A percentile compares a stretch with the other conserved stretches of the same genome.
Evolutionary conservation across 108 stramenopile species (phyloP).

Genomic region (Hondaea fermentalgiana): DNA sequence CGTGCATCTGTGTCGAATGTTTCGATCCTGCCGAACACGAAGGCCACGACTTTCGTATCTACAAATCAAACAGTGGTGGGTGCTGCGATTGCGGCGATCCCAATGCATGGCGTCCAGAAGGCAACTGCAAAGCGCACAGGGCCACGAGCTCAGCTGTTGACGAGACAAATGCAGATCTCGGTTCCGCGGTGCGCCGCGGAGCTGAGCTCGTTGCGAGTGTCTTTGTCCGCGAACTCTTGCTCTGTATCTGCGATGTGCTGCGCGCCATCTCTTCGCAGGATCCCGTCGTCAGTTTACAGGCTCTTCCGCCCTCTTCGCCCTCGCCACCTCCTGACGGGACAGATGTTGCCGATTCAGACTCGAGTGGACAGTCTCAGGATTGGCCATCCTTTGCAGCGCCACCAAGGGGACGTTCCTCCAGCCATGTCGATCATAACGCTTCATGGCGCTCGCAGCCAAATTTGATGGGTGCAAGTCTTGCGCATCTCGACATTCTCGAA

Average conservation of each 20-base stretch:
- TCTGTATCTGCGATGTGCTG: background rate
- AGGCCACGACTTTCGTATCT: background rate
- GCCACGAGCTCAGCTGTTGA: background rate
- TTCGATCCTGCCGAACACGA: background rate
- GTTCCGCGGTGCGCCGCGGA: background rate
- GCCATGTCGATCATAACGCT: background rate
- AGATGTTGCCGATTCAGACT: too few species aligned
- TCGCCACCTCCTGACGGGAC: too few species aligned
- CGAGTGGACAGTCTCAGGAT: too few species aligned
- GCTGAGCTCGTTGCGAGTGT: background rate
- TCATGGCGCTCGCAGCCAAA: background rate
- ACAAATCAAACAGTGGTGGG: background rate
- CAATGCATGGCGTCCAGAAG: background rate
- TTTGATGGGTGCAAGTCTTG: background rate
- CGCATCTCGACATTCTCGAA: background rate
- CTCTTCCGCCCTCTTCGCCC: too few species aligned
- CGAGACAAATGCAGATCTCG: background rate
- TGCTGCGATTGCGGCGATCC: constrained; percentile 16
- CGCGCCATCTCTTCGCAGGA: background rate
- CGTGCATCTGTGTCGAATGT: constrained; percentile 2
- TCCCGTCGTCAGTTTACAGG: too few species aligned
- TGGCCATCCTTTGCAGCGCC: too few species aligned
- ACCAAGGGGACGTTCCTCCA: background rate
- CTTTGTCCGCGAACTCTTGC: background rate
- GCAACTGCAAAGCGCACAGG: background rate